Conservation (phyloP, 2,329 filamentous ascomycete genomes). For the Rhynchosporium secalis region DNA sequence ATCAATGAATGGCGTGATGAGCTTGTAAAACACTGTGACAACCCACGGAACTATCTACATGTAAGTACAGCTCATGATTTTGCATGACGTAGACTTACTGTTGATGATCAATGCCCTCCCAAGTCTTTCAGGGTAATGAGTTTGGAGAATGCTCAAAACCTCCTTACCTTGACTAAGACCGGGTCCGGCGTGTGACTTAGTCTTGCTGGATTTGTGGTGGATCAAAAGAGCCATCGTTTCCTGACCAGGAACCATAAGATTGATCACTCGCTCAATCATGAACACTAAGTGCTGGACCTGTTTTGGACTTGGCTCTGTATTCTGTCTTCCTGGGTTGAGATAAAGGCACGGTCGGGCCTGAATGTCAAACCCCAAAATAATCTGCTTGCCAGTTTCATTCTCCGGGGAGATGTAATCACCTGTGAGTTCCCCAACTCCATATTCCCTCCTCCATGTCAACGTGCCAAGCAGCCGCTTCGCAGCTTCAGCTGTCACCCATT, state of each 20-base stretch:
- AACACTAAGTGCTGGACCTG: conserved; percentile 94
- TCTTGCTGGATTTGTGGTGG: conserved; percentile 82
- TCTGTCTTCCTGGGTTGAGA: conserved; percentile 85
- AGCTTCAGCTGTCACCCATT: conserved; percentile 78
- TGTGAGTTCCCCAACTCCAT: conserved; percentile 73
- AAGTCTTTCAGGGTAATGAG: conserved; percentile 90
- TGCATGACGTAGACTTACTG: conserved; percentile 51
- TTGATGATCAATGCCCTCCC: conserved; percentile 89
- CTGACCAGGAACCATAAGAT: conserved; percentile 82
- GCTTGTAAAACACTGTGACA: conserved; percentile 91
- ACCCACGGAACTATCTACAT: conserved; percentile 74
- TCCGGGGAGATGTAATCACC: conserved; percentile 88
- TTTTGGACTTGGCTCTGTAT: conserved; percentile 81
- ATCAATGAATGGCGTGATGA: conserved; percentile 96
- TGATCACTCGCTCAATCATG: conserved; percentile 89
- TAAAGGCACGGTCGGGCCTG: conserved; percentile 86
- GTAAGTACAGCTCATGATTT: conserved; percentile 25
- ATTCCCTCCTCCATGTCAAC: conserved; percentile 86
- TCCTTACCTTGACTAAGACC: conserved; percentile 75
- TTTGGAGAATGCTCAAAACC: conserved; percentile 88
- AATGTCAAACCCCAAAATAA: conserved; percentile 85
- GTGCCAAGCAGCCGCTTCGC: conserved; percentile 79
- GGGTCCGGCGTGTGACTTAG: conserved; percentile 70
- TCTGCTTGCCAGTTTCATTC: conserved; percentile 95
- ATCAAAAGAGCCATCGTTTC: conserved; percentile 86